Evolutionary conservation across 495 filamentous ascomycete species (phyloP).

Genomic region (Penicillium bovifimosum): DNA sequence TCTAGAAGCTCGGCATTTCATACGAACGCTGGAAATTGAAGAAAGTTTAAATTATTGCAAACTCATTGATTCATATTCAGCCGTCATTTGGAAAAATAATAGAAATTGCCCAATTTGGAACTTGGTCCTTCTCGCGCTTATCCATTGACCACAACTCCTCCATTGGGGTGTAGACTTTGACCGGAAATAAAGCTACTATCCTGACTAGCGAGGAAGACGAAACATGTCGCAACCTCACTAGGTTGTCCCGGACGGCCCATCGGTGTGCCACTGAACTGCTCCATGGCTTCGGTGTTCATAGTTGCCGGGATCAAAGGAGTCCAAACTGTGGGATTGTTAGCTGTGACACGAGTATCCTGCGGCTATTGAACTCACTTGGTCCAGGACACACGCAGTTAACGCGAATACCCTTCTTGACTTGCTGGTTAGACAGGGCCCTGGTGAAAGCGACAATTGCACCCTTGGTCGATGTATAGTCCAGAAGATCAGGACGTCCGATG

Average conservation of each 20-base stretch:
- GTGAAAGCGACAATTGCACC: constrained; percentile 80
- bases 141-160: constrained; percentile 57
- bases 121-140: constrained; percentile 12
- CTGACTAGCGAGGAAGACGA: constrained; percentile 72
- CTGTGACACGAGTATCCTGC: not conserved
- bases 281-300: constrained; percentile 63
- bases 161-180: constrained; percentile 60
- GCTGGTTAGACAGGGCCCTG: constrained; percentile 70
- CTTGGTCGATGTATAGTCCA: constrained; percentile 82
- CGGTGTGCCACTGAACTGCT: constrained; percentile 63
- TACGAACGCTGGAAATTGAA: too few relatives aligned
- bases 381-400: constrained; percentile 78
- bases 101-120: too few relatives aligned
- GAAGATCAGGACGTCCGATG: constrained; percentile 71
- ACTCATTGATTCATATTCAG: too few relatives aligned
- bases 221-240: constrained; percentile 73
- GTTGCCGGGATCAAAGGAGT: constrained; percentile 77
- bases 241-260: constrained; percentile 78
- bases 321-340: constrained; percentile 49
- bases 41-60: too few relatives aligned
- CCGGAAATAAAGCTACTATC: constrained; percentile 63
- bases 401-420: constrained; percentile 63
- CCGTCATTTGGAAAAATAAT: too few relatives aligned
- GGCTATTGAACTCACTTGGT: constrained; percentile 36
- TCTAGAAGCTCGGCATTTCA: too few relatives aligned